These are phyloP conservation scores for Hawksworthiomyces lignivorus DNA, from an alignment of 2,329 filamentous ascomycete genomes.

Conservation along the genomic window DNA sequence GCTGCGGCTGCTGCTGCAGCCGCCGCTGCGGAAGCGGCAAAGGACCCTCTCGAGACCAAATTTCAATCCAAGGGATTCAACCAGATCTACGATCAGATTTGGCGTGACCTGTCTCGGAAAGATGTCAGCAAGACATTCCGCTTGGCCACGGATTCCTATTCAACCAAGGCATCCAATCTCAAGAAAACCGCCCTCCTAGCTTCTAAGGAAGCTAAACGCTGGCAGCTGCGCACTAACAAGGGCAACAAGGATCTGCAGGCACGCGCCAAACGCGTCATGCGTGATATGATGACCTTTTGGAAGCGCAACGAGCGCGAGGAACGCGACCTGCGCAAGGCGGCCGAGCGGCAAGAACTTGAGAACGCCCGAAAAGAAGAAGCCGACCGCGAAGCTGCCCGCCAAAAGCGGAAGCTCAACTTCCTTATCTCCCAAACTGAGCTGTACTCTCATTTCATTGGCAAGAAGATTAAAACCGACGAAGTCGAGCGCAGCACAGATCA, in stretches of 20 bases:
- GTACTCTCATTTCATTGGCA: constrained; percentile 98
- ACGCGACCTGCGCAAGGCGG: constrained; percentile 85
- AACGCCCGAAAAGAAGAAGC: constrained; percentile 95
- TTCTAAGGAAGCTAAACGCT: constrained; percentile 92
- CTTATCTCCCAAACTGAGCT: constrained; percentile 97
- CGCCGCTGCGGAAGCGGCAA: constrained; percentile 31
- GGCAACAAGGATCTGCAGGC: constrained; percentile 97
- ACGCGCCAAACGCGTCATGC: constrained; percentile 94
- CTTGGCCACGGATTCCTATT: constrained; percentile 76
- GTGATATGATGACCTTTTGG: constrained; percentile 99
- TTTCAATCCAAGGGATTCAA: constrained; percentile 91
- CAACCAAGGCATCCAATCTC: constrained; percentile 86
- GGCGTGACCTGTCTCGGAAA: constrained; percentile 88
- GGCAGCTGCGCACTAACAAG: constrained; percentile 97
- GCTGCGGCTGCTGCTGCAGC: constrained; percentile 24
- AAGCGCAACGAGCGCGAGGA: constrained; percentile 98
- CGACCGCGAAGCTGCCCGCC: constrained; percentile 91
- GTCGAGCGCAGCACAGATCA: constrained; percentile 86
- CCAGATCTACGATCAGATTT: constrained; percentile 95
- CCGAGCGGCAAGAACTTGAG: constrained; percentile 92
- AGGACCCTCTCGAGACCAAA: constrained; percentile 49
- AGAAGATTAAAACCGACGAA: constrained; percentile 97
- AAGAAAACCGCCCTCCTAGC: constrained; percentile 96
- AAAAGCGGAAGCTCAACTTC: constrained; percentile 99
- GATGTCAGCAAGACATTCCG: constrained; percentile 90